Evolutionary conservation across 257 asterid genomes (phyloP), one percentile per base, ranked within the genome.

Genomic region (Salvia miltiorrhiza): DNA sequence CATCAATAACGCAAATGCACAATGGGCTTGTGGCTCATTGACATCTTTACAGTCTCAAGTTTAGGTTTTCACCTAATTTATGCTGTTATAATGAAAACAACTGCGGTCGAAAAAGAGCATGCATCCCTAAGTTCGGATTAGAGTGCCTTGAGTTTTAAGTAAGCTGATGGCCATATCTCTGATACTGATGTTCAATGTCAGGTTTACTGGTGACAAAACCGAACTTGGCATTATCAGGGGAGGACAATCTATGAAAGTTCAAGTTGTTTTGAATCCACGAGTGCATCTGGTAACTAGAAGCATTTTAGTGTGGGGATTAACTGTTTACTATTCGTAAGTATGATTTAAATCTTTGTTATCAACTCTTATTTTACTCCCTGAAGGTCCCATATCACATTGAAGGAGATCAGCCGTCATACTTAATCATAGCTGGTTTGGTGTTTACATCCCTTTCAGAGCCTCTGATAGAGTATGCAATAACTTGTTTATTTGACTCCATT

Each of bases 391-490:
- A 82, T 79, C 97, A 93, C 73, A 90, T 90, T 61, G 97, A 92
- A 78, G 96, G 88, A 76, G 97, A 85, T 63, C 91, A 84, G 75
- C 96, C 98, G 45, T 93, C 98, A 65, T 93, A 93, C 75, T 60
- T 93, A 61, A 84, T 90, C 70, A 91, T 93, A 67, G 97, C 98
- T 77, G 96, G 98, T 54, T 83, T 93, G 87, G 97, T 93, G 77
- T 93, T 93, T 79, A 93, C 98, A 62, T 96, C 96, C 39, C 90
- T 93, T 56, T 93, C 98, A n/a, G 95, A 88, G 65, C 97, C 97
- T 73, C 82, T 93, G 43, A 85, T 93, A 68, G 86, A 83, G 98
- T 93, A 85, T 54, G 61, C 17, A 8, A 12, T 20, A 2, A 39
- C 35, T 40, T n/a, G 88, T 74, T 65, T 56, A 9, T 73, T 9